phyloP scores from a whole-genome alignment of 108 stramenopile genomes.

The Cylindrotheca fusiformis region DNA sequence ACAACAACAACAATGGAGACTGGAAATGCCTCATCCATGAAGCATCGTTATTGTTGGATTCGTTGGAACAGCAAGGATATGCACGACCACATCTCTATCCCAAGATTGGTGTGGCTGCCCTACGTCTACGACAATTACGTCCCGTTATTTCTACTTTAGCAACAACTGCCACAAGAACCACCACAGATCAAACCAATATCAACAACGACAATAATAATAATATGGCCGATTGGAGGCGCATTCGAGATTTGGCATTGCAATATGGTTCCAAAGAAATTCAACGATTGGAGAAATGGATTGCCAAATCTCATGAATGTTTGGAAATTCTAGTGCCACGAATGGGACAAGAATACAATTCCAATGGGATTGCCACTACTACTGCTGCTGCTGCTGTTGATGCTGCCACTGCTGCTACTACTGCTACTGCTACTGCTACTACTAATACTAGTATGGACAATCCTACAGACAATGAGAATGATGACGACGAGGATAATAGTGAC shows the following conservation, averaged over 20 bases:
- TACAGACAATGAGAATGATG: conserved; percentile 15
- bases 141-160: conserved; percentile 2
- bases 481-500: conserved; percentile 29
- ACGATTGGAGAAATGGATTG: conserved; percentile 24
- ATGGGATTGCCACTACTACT: background rate
- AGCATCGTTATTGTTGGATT: conserved; percentile 13
- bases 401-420: background rate
- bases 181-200: conserved; percentile 4
- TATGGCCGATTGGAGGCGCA: conserved; percentile 18
- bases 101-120: conserved; percentile 22
- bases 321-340: conserved; percentile 49
- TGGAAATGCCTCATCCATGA: conserved; percentile 29
- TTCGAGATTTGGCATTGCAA: conserved; percentile 39
- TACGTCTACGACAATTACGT: conserved; percentile 22
- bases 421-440: background rate
- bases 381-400: background rate
- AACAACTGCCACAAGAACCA: conserved; percentile 5
- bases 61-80: conserved; percentile 22
- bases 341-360: background rate
- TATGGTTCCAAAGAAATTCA: conserved; percentile 23
- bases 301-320: conserved; percentile 20
- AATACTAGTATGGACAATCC: background rate
- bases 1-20: background rate
- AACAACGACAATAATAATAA: background rate
- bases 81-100: conserved; percentile 26